Conservation (phyloP, 371 early-diverging fungal genomes). For the Apophysomyces variabilis region DNA sequence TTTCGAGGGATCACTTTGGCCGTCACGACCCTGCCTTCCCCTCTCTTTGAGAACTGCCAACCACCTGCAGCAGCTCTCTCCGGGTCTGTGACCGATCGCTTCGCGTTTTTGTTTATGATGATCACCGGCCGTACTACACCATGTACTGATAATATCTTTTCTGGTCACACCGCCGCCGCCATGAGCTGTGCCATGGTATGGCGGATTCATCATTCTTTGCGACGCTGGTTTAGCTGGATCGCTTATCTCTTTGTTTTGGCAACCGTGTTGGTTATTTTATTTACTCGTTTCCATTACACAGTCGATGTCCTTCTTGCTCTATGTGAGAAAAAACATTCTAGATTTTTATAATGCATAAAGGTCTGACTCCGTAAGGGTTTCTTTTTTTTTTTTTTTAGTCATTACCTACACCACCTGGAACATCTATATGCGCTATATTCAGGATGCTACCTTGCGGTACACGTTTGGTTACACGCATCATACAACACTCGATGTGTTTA, state of each 20-base stretch:
- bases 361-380: background rate
- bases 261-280: slow-evolving; percentile 63
- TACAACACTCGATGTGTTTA: slow-evolving; percentile 34
- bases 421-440: slow-evolving; percentile 35
- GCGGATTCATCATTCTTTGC: slow-evolving; percentile 62
- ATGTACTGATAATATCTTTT: slow-evolving; percentile 80
- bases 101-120: slow-evolving; percentile 31
- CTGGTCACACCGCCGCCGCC: slow-evolving; percentile 74
- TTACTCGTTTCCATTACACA: slow-evolving; percentile 72
- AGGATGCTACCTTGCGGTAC: slow-evolving; percentile 34
- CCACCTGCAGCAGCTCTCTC: slow-evolving; percentile 39
- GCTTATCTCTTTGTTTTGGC: slow-evolving; percentile 53
- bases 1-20: slow-evolving; percentile 66
- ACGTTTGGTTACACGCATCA: slow-evolving; percentile 35
- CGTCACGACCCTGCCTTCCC: slow-evolving; percentile 73
- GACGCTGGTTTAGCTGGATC: slow-evolving; percentile 50
- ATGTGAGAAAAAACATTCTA: slow-evolving; percentile 40
- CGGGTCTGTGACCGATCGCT: slow-evolving; percentile 31
- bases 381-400: slow-evolving; percentile 20
- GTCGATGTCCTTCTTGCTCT: slow-evolving; percentile 73
- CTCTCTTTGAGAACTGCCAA: slow-evolving; percentile 49
- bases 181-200: slow-evolving; percentile 64
- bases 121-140: slow-evolving; percentile 44
- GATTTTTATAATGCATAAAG: too few species aligned
- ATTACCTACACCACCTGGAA: slow-evolving; percentile 42